phyloP scores from a whole-genome alignment of 495 filamentous ascomycete species.

The Endocarpon pusillum region DNA sequence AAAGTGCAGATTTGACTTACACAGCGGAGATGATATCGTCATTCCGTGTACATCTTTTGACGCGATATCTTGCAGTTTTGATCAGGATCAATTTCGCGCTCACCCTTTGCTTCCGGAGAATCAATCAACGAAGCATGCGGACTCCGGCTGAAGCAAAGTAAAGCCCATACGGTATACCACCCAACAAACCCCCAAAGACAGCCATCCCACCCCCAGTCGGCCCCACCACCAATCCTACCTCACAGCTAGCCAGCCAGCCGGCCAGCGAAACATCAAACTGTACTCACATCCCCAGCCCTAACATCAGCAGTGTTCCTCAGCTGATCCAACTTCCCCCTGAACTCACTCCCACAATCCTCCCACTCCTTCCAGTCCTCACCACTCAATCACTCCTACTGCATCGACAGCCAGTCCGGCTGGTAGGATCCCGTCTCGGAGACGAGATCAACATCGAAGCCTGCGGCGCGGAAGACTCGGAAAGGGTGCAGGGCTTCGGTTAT shows the following conservation, averaged over 20 bases:
- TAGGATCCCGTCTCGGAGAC: slow-evolving; percentile 32
- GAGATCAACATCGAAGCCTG: slow-evolving; percentile 32
- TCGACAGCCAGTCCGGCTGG: slow-evolving; percentile 27
- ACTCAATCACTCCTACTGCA: slow-evolving; percentile 24
- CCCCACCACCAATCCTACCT: too few relatives aligned
- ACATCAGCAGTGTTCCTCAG: slow-evolving; percentile 16
- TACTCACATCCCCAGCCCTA: too few relatives aligned
- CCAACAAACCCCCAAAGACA: too few relatives aligned
- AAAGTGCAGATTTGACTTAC: slow-evolving; percentile 1
- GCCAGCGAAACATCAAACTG: too few relatives aligned
- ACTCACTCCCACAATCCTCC: slow-evolving; percentile 23
- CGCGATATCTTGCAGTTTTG: too few relatives aligned
- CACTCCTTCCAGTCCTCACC: slow-evolving; percentile 21
- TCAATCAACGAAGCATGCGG: slow-evolving; percentile 31
- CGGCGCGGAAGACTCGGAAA: slow-evolving; percentile 24
- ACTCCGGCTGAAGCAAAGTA: slow-evolving; percentile 33
- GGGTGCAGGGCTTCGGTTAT: slow-evolving; percentile 33
- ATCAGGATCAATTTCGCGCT: slow-evolving; percentile 23
- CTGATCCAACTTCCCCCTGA: slow-evolving; percentile 24
- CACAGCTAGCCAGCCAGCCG: too few relatives aligned
- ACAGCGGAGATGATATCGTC: slow-evolving; percentile 23
- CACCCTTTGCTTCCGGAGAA: slow-evolving; percentile 25
- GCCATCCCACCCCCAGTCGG: too few relatives aligned
- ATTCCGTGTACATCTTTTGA: slow-evolving; percentile 19
- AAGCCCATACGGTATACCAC: slow-evolving; percentile 19